Evolutionary conservation across 1,284 basidiomycete genomes (phyloP).

Genomic region (Cystobasidiaceae sp.): DNA sequence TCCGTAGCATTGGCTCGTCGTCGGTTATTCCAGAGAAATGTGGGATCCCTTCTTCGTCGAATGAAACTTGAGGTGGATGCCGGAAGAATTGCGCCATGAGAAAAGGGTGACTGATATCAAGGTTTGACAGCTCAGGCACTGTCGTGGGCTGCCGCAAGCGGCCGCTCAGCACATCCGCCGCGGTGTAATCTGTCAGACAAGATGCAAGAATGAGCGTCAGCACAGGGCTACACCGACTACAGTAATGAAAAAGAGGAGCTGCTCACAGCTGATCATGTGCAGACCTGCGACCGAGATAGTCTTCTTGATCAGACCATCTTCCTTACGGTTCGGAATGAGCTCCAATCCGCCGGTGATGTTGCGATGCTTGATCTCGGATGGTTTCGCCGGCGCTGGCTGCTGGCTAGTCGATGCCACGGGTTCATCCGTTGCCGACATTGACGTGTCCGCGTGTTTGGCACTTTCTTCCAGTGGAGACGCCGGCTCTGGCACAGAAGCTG

Average conservation of each 20-base stretch:
- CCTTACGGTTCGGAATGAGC: constrained; percentile 84
- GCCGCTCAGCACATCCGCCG: constrained; percentile 82
- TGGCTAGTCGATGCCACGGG: constrained; percentile 53
- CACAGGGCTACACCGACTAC: neutral
- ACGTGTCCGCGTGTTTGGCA: neutral
- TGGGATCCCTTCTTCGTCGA: constrained; percentile 16
- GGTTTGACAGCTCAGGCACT: constrained; percentile 74
- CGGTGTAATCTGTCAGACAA: constrained; percentile 68
- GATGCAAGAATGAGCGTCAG: neutral
- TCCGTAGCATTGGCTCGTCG: constrained; percentile 26
- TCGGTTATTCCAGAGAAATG: constrained; percentile 26
- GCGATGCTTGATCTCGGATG: constrained; percentile 50
- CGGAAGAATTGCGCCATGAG: constrained; percentile 36
- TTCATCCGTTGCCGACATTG: constrained; percentile 50
- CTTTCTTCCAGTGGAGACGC: too few relatives aligned
- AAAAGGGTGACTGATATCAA: constrained; percentile 58
- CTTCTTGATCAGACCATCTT: constrained; percentile 91
- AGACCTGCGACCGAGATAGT: constrained; percentile 58
- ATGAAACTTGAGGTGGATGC: constrained; percentile 38
- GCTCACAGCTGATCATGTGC: constrained; percentile 69
- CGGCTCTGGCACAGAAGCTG: too few relatives aligned
- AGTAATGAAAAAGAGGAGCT: neutral
- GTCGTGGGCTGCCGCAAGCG: constrained; percentile 80
- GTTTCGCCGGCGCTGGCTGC: neutral
- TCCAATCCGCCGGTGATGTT: constrained; percentile 80